phyloP scores from a whole-genome alignment of 1,284 basidiomycete genomes.

The Apiotrichum sp. region DNA sequence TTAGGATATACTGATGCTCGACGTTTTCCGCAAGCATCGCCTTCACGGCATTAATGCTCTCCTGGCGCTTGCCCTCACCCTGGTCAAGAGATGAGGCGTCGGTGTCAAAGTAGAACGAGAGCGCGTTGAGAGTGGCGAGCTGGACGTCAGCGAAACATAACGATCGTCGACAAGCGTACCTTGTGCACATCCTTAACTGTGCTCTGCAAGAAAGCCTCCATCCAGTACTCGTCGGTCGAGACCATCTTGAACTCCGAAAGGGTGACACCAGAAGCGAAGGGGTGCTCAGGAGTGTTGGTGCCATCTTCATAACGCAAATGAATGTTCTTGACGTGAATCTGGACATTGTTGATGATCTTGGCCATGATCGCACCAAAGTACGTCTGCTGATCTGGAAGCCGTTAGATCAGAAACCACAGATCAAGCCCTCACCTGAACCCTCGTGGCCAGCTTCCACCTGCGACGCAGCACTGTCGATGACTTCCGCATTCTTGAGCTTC shows the following conservation, averaged over 20 bases:
- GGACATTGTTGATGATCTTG: conserved; percentile 93
- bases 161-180: conserved; percentile 44
- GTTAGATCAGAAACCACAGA: neutral
- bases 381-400: conserved; percentile 55
- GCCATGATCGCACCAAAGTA: conserved; percentile 79
- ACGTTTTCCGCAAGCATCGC: conserved; percentile 60
- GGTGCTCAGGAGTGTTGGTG: conserved; percentile 90
- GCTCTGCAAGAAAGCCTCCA: conserved; percentile 91
- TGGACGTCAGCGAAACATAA: conserved; percentile 32
- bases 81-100: conserved; percentile 72
- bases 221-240: conserved; percentile 90
- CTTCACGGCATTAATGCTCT: conserved; percentile 72
- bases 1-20: conserved; percentile 90
- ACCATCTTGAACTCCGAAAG: conserved; percentile 86
- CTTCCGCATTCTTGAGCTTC: conserved; percentile 79
- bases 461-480: conserved; percentile 59
- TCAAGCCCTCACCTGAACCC: conserved; percentile 21
- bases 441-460: conserved; percentile 48
- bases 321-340: conserved; percentile 91
- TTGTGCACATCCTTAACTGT: conserved; percentile 86
- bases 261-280: conserved; percentile 88
- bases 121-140: conserved; percentile 79
- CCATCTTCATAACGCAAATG: conserved; percentile 96
- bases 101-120: conserved; percentile 95
- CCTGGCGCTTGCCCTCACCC: conserved; percentile 53